Percentiles rank a stretch among this genome's conserved stretches.
Evolutionary conservation across 306 rosid genomes (phyloP).

Genomic region (Trifolium dubium): DNA sequence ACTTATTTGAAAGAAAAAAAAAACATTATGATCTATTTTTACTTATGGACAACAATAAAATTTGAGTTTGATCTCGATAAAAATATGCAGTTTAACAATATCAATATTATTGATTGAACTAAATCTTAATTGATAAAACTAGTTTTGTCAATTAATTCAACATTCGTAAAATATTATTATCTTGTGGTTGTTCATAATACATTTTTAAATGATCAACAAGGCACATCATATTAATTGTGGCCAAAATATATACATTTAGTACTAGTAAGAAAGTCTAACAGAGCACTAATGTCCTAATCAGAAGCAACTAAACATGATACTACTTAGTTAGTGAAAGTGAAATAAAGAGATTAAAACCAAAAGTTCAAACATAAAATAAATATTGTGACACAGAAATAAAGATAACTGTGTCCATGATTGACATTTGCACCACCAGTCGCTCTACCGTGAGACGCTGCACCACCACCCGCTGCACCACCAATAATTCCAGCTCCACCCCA

Average conservation of each 20-base stretch:
- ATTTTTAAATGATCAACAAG: background rate
- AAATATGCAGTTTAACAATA: too few species aligned
- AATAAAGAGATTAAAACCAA: slow-evolving; percentile 23
- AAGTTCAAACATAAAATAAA: slow-evolving; percentile 14
- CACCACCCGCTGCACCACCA: background rate
- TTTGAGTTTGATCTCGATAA: too few species aligned
- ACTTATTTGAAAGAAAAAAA: too few species aligned
- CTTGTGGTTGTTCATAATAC: too few species aligned
- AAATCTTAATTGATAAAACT: too few species aligned
- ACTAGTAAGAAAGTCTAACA: background rate
- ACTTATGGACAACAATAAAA: too few species aligned
- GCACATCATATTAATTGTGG: background rate
- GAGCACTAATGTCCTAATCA: background rate
- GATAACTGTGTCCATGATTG: background rate
- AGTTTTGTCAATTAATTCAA: too few species aligned
- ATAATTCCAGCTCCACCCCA: background rate
- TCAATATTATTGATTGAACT: too few species aligned
- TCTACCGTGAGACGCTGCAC: background rate
- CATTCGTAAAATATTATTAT: too few species aligned
- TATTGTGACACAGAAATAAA: slow-evolving; percentile 10
- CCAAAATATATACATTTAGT: background rate
- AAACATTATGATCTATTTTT: too few species aligned
- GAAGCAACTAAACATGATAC: background rate
- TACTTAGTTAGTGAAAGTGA: slow-evolving; percentile 3
- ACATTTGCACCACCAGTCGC: background rate